Evolutionary conservation across 371 early-diverging fungal species (phyloP).

Genomic region (Lichtheimia corymbifera): DNA sequence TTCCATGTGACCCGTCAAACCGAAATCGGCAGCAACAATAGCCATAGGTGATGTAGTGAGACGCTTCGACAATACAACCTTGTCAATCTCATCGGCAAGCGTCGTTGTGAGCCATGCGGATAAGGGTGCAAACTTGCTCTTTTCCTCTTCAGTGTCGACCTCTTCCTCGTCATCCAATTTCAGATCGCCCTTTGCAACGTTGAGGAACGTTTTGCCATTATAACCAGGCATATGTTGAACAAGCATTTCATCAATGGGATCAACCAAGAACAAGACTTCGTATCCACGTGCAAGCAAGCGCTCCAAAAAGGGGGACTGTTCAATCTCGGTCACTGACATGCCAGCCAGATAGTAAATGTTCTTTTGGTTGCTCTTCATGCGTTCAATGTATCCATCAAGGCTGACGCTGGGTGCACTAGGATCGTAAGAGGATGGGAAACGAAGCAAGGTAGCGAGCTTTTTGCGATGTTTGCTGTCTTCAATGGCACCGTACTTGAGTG

Average conservation of each 20-base stretch:
- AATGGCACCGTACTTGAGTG: slow-evolving; percentile 84
- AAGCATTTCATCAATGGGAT: slow-evolving; percentile 94
- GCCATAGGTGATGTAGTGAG: slow-evolving; percentile 79
- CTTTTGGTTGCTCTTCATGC: slow-evolving; percentile 88
- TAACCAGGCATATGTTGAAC: slow-evolving; percentile 71
- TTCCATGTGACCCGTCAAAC: slow-evolving; percentile 87
- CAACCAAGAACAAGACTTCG: slow-evolving; percentile 88
- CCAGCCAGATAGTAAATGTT: slow-evolving; percentile 90
- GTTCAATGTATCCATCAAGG: slow-evolving; percentile 84
- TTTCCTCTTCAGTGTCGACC: slow-evolving; percentile 46
- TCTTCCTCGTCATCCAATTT: slow-evolving; percentile 74
- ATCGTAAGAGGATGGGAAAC: slow-evolving; percentile 74
- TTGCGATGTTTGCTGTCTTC: slow-evolving; percentile 72
- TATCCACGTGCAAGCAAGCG: slow-evolving; percentile 81
- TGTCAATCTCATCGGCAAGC: slow-evolving; percentile 73
- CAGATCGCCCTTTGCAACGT: slow-evolving; percentile 83
- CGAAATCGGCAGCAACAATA: slow-evolving; percentile 71
- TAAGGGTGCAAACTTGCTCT: slow-evolving; percentile 66
- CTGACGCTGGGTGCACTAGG: slow-evolving; percentile 54
- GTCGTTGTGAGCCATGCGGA: slow-evolving; percentile 64
- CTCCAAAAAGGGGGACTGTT: slow-evolving; percentile 87
- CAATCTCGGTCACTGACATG: slow-evolving; percentile 65
- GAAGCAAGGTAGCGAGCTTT: slow-evolving; percentile 79
- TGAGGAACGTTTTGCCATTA: slow-evolving; percentile 79
- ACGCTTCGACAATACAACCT: slow-evolving; percentile 72